Evolutionary conservation across 202 grass and related monocot genomes (phyloP), one percentile per base, ranked within the genome.

Genomic region (Hordeum pubiflorum): DNA sequence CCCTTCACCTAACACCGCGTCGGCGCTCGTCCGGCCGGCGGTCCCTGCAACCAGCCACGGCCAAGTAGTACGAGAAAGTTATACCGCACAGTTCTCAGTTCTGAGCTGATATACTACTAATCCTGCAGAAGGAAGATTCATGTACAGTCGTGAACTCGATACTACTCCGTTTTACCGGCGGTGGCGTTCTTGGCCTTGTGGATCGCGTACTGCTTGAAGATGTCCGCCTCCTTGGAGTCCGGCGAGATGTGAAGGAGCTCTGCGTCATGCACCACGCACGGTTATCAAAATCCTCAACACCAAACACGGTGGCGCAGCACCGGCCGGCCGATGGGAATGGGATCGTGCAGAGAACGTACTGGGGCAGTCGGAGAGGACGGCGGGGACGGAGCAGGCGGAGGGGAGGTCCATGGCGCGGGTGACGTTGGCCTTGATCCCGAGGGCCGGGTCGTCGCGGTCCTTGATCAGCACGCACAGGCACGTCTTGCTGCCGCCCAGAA

Each of bases 391-490:
- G 87, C 87, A 89, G 29, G 4, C 0, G 37, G 26, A 3, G 11
- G 87, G 87, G 20, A 88, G 81, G 29, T 62, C 10, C 67, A 99
- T 72, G 69, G 90, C 90, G 58, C 88, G 82, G 1, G 92, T 85
- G 87, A 99, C 78, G 73, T 99, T 93, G 82, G 95, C 8, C 70
- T 87, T 88, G 23, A 99, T 40, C 1, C 96, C 92, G 0, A 99
- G 48, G 58, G 82, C 79, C 1, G 96, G 92, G 54, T 99, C 85
- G 84, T 99, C 67, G 2, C 88, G 64, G 83, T 97, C 86, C 84
- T 89, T 92, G 78, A 94, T 56, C 20, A 97, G 84, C 41, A 94
- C 37, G 79, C 94, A 97, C 27, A 97, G 34, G 76, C 94, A 97
- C 80, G 72, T 89, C 72, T 90, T 74, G 78, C 88, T 87, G 6